Percentiles rank a stretch among this genome's conserved stretches.
phyloP scores from a whole-genome alignment of 2,329 filamentous ascomycete species.

The Colletotrichum tofieldiae region DNA sequence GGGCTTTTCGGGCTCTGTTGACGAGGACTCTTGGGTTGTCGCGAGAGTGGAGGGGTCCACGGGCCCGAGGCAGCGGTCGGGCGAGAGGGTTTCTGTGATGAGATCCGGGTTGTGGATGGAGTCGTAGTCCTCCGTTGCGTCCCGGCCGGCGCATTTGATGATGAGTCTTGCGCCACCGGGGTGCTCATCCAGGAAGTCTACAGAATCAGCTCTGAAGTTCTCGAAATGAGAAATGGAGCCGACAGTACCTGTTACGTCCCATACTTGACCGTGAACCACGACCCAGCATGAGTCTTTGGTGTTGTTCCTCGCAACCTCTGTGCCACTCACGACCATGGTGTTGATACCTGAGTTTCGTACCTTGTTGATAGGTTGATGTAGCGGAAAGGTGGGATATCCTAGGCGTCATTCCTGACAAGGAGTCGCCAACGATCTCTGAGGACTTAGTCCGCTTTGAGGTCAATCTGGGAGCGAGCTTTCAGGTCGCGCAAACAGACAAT shows the following conservation, averaged over 20 bases:
- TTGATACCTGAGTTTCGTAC: neutral
- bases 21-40: neutral
- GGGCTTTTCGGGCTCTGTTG: slow-evolving; percentile 5
- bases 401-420: neutral
- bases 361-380: neutral
- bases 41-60: slow-evolving; percentile 44
- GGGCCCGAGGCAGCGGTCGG: slow-evolving; percentile 46
- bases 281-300: slow-evolving; percentile 45
- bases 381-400: neutral
- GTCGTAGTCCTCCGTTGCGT: slow-evolving; percentile 54
- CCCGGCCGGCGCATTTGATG: slow-evolving; percentile 52
- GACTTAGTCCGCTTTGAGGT: neutral
- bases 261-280: slow-evolving; percentile 44
- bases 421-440: neutral
- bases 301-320: slow-evolving; percentile 44
- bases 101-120: slow-evolving; percentile 52
- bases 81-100: slow-evolving; percentile 49
- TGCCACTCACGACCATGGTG: slow-evolving; percentile 36
- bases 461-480: neutral
- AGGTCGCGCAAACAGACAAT: neutral
- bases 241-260: slow-evolving; percentile 44
- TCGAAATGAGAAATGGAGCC: neutral
- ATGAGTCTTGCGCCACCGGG: slow-evolving; percentile 53
- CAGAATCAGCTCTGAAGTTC: neutral
- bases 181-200: slow-evolving; percentile 52